Percentiles rank a stretch among this genome's conserved stretches.
Conservation (phyloP, 2,329 filamentous ascomycete species). For the Penicillium verrucosum region DNA sequence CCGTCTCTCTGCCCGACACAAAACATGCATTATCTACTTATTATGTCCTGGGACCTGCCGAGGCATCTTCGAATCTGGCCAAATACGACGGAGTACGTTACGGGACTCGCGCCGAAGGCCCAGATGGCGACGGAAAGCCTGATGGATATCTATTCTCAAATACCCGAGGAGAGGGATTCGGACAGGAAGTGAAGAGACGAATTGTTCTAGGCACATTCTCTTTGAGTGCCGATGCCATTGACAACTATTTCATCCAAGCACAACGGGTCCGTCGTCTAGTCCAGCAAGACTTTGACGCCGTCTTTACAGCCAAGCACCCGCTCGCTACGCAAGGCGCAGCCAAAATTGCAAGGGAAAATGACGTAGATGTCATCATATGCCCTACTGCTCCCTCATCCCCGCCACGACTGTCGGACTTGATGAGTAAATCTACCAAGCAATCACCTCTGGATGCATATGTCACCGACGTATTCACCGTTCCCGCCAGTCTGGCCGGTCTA, state of each 20-base stretch:
- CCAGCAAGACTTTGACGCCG: conserved; percentile 77
- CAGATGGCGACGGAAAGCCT: conserved; percentile 53
- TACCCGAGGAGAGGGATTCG: conserved; percentile 72
- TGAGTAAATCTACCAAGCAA: conserved; percentile 18
- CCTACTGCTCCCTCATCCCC: conserved; percentile 80
- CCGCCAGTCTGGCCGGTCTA: conserved; percentile 85
- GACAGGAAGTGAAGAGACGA: conserved; percentile 77
- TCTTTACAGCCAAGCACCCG: conserved; percentile 69
- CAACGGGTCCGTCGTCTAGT: conserved; percentile 83
- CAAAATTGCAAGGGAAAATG: conserved; percentile 5
- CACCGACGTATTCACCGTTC: conserved; percentile 95
- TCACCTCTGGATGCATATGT: conserved; percentile 71
- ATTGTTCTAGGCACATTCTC: conserved; percentile 89
- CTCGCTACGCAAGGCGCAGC: conserved; percentile 41
- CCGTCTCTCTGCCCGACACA: conserved; percentile 78
- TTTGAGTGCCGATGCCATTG: conserved; percentile 82
- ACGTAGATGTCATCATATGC: conserved; percentile 79
- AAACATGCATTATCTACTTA: conserved; percentile 85
- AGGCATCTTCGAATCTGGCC: conserved; percentile 91
- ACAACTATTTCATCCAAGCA: conserved; percentile 95
- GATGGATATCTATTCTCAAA: conserved; percentile 65
- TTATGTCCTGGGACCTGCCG: conserved; percentile 90
- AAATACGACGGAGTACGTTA: conserved; percentile 98
- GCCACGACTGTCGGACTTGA: conserved; percentile 61
- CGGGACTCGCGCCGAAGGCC: conserved; percentile 55